These are phyloP conservation scores for Inga oerstediana DNA, from an alignment of 306 rosid genomes.

Conservation along the genomic window DNA sequence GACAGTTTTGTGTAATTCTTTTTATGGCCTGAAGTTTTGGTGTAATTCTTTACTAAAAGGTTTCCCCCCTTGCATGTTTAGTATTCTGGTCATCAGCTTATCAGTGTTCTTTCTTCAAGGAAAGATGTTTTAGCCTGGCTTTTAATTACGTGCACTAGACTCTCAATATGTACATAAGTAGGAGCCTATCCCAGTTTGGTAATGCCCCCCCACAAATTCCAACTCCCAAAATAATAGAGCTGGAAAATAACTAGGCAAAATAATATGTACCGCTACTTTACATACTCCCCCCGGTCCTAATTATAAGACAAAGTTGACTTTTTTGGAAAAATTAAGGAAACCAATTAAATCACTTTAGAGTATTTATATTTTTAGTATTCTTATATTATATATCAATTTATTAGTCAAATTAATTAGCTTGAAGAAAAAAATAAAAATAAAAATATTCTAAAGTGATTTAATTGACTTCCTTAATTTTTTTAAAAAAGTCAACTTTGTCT, in stretches of 20 bases:
- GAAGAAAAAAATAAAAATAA: too few relatives aligned
- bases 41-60: neutral
- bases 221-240: conserved; percentile 4
- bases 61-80: neutral
- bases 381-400: too few relatives aligned
- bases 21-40: neutral
- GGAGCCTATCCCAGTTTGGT: neutral
- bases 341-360: too few relatives aligned
- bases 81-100: conserved; percentile 17
- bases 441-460: too few relatives aligned
- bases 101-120: neutral
- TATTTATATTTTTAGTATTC: too few relatives aligned
- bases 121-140: neutral
- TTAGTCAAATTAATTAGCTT: too few relatives aligned
- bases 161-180: neutral
- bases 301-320: too few relatives aligned
- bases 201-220: neutral
- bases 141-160: neutral
- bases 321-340: too few relatives aligned
- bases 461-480: too few relatives aligned
- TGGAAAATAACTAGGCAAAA: conserved; percentile 15
- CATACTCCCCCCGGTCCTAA: too few relatives aligned
- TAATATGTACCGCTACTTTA: conserved; percentile 7
- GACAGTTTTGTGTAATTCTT: neutral
- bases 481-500: too few relatives aligned